Evolutionary conservation across 257 asterid species (phyloP).

Genomic region (Haberlea rhodopensis): DNA sequence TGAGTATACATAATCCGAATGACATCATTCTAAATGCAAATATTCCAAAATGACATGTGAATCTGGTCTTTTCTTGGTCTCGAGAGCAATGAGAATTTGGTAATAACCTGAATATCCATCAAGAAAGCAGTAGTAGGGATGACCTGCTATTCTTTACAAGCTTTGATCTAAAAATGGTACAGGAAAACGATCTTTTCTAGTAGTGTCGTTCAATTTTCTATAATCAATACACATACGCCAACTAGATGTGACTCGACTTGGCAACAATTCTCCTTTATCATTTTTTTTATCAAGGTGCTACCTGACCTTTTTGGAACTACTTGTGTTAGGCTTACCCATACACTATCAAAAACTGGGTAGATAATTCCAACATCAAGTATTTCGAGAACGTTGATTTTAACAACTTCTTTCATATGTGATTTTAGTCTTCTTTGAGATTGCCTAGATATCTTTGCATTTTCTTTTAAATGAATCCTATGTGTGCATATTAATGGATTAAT

Average conservation of each 20-base stretch:
- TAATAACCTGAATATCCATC: conserved; percentile 21
- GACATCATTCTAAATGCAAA: conserved; percentile 8
- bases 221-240: conserved; percentile 15
- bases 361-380: conserved; percentile 1
- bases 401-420: background rate
- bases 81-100: conserved; percentile 11
- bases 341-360: conserved; percentile 2
- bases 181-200: conserved; percentile 20
- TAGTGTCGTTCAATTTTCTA: too few species aligned
- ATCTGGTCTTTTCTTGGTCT: conserved; percentile 20
- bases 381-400: background rate
- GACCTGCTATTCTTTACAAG: conserved; percentile 4
- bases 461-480: conserved; percentile 9
- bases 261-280: background rate
- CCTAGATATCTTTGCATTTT: background rate
- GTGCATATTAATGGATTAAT: background rate
- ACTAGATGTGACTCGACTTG: conserved; percentile 1
- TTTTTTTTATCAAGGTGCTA: background rate
- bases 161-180: conserved; percentile 20
- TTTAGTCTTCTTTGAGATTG: conserved; percentile 1
- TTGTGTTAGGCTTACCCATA: conserved; percentile 3
- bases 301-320: conserved; percentile 1
- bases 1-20: background rate
- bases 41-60: background rate
- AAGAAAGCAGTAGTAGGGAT: conserved; percentile 10